Evolutionary conservation across 768 basidiomycete species (phyloP), one percentile per base, ranked within the genome.

Genomic region (Collybia mongolica): DNA sequence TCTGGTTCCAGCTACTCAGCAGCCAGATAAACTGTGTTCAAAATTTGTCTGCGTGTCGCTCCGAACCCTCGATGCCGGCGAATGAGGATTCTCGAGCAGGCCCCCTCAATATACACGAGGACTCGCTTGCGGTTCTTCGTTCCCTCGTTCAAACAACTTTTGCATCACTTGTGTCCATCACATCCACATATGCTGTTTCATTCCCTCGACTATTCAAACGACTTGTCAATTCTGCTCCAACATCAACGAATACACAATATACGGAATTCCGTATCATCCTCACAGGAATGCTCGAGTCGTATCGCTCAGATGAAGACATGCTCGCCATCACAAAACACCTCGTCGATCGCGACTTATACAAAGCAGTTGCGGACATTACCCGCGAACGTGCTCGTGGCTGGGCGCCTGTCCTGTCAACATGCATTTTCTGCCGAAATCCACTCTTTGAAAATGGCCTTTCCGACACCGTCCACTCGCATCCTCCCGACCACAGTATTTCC

Each of bases 231-330:
- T 81, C 86, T 1, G 76, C 83, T 4, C 73, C 83, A 18, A 71
- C 81, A 2, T 71, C 82, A 1, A 72, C 77, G 19, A 78, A 82
- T 28, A 81, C 84, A 11, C 82, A 84, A 22, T 98, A 98, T 67
- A 84, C 86, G 18, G 95, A 98, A 67, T 96, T 98, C 68, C 80
- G 93, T 39, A 80, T 83, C 9, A 94, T 99, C 52, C 74, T 99
- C 24, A 86, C 85, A 0, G 89, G 92, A n/a, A 99, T 98, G 92
- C 69, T 98, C 59, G 93, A 96, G 61, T 88, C 93, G 2, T 98
- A 98, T 70, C 83, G 88, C 35, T 83, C 88, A 3, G 95, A 99
- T 55, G 91, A 90, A 22, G 95, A 98, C 56, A 83, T 95, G 77
- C 72, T 98, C 20, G 68, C 76, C 38, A 93, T 96, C 59, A 89